Evolutionary conservation across 2,329 filamentous ascomycete species (phyloP).

Genomic region (Aureobasidium sp.): DNA sequence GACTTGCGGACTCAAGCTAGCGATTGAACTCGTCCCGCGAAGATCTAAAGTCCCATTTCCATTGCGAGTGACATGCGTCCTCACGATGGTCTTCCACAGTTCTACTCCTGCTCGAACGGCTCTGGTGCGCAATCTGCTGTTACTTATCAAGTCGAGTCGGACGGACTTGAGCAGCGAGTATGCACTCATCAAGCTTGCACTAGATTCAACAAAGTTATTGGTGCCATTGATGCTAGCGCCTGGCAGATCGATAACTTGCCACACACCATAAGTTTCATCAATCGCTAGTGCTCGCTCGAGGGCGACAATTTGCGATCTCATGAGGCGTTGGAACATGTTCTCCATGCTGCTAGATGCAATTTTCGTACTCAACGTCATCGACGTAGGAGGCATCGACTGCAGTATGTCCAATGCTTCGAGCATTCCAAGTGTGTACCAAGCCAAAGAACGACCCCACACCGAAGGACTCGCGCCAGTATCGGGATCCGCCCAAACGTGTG

Average conservation of each 20-base stretch:
- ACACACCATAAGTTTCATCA: neutral
- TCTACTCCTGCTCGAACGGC: neutral
- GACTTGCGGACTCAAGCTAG: neutral
- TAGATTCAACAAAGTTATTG: neutral
- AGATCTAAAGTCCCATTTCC: neutral
- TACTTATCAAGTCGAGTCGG: neutral
- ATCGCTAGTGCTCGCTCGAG: neutral
- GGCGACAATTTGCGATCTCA: neutral
- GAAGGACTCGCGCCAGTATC: neutral
- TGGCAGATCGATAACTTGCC: conserved; percentile 1
- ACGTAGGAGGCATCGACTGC: neutral
- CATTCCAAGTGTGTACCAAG: conserved; percentile 5
- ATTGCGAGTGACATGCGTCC: neutral
- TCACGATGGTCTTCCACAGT: neutral
- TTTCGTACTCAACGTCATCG: neutral
- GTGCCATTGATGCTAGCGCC: neutral
- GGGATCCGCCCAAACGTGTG: neutral
- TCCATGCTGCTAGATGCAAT: neutral
- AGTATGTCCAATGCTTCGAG: neutral
- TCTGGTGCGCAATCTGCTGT: neutral
- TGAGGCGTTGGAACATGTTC: neutral
- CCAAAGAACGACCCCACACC: conserved; percentile 1
- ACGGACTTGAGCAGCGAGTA: neutral
- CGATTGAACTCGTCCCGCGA: neutral
- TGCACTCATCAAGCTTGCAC: conserved; percentile 3